A percentile compares a stretch with the other conserved stretches of the same genome.
These are phyloP conservation scores for Gelatoporia subvermispora DNA, from an alignment of 768 basidiomycete species.

Conservation along the genomic window DNA sequence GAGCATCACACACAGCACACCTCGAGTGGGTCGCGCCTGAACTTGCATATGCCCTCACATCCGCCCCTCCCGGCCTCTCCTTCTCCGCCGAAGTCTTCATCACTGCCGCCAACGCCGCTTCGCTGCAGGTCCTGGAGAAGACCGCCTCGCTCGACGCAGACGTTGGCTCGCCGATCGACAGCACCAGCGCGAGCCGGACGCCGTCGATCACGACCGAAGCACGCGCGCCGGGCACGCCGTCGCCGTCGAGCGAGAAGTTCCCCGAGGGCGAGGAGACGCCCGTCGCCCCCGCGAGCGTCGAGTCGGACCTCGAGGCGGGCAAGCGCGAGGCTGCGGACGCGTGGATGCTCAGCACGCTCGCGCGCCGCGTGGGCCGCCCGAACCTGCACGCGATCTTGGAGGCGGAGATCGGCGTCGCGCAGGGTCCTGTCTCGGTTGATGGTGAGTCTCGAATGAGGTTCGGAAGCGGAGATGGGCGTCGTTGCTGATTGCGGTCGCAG, in stretches of 20 bases:
- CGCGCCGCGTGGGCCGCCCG: constrained; percentile 18
- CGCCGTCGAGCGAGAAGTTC: not conserved
- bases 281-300: constrained; percentile 5
- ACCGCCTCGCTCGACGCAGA: not conserved
- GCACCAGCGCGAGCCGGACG: not conserved
- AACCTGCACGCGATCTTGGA: constrained; percentile 21
- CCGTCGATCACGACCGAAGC: constrained; percentile 6
- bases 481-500: constrained; percentile 5
- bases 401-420: constrained; percentile 16
- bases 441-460: constrained; percentile 19
- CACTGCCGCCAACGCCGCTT: constrained; percentile 7
- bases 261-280: not conserved
- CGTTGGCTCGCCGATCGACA: not conserved
- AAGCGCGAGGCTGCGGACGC: constrained; percentile 7
- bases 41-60: constrained; percentile 10
- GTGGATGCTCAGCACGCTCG: not conserved
- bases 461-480: not conserved
- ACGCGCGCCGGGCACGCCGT: not conserved
- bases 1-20: constrained; percentile 11
- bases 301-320: constrained; percentile 2
- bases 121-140: constrained; percentile 1
- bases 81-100: constrained; percentile 16
- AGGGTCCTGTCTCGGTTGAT: constrained; percentile 27
- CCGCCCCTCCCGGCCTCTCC: constrained; percentile 11
- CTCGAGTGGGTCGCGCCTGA: constrained; percentile 15